Evolutionary conservation across 805 yeast genomes (phyloP), one percentile per base, ranked within the genome.

Genomic region (Candida methanosorbosa): DNA sequence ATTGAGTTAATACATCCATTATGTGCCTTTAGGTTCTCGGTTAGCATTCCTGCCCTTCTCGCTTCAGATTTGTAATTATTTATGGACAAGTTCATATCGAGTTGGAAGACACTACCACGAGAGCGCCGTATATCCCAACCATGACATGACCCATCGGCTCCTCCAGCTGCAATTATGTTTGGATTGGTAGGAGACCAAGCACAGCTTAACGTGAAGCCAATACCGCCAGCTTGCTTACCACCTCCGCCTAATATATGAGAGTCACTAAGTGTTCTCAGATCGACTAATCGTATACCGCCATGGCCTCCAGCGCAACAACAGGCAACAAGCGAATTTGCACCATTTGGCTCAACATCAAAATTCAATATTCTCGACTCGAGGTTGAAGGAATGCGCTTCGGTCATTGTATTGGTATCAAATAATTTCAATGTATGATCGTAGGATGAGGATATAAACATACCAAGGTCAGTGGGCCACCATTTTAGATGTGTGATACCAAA

Each of bases 401-500:
- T 63, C 43, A 87, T 57, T 14, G 68, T 59, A 36, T 69, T 69
- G 0, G 95, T 70, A 50, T 86, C 95, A 94, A 94, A 88, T 1
- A 86, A 65, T 41, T 78, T 81, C 17, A 87, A 71, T 0, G 75
- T 70, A 38, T 72, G 75, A 54, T 88, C 97, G 53, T 77, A 85
- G 0, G 95, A 84, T 1, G 86, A 75, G 3, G 86, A 71, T 15
- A 86, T 66, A 59, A 86, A 87, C 78, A 88, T 68, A 1, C 95
- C 96, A 23, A 78, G 75, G 55, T 88, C 97, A 30, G 63, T 61
- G 0, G 92, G 87, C 90, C 95, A 90, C 97, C 97, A 88, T 46
- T 69, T 64, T 1, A 84, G 63, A 13, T 72, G 59, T 0, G 94
- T 81, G 0, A 88, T 66, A 0, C 95, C 95, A 52, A 67, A 85